Evolutionary conservation across 208 protist species (phyloP).

Genomic region (Endotrypanum monterogeii): DNA sequence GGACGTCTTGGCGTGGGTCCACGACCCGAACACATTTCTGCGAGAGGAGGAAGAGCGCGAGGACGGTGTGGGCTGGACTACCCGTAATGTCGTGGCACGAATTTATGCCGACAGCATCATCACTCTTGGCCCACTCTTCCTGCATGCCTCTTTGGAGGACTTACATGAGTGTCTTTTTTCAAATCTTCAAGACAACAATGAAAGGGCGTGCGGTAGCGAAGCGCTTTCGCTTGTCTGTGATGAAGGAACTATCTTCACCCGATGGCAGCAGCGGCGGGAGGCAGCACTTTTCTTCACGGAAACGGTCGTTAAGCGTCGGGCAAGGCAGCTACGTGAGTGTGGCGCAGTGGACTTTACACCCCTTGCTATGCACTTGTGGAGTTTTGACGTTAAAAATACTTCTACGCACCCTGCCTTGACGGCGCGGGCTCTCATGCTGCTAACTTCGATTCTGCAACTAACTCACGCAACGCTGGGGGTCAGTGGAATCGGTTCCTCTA

Average conservation of each 20-base stretch:
- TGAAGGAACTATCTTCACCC: not conserved
- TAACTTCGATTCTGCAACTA: conserved; percentile 33
- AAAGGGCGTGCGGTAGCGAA: not conserved
- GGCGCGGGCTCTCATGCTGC: conserved; percentile 48
- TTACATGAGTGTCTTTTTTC: conserved; percentile 36
- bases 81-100: conserved; percentile 45
- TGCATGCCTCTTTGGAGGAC: conserved; percentile 39
- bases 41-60: conserved; percentile 59
- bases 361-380: conserved; percentile 38
- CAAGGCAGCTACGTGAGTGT: conserved; percentile 27
- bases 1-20: conserved; percentile 31
- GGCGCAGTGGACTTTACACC: conserved; percentile 39
- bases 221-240: not conserved
- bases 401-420: conserved; percentile 30
- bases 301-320: conserved; percentile 31
- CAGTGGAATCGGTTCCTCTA: not conserved
- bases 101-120: conserved; percentile 32
- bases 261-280: conserved; percentile 39
- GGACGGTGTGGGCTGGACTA: conserved; percentile 41
- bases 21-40: conserved; percentile 52
- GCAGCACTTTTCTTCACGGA: conserved; percentile 58
- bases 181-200: not conserved
- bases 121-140: conserved; percentile 46
- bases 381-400: conserved; percentile 27
- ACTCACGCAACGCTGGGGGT: conserved; percentile 5